Conservation (phyloP, 495 filamentous ascomycete genomes). For the Elaphomyces granulatus region DNA sequence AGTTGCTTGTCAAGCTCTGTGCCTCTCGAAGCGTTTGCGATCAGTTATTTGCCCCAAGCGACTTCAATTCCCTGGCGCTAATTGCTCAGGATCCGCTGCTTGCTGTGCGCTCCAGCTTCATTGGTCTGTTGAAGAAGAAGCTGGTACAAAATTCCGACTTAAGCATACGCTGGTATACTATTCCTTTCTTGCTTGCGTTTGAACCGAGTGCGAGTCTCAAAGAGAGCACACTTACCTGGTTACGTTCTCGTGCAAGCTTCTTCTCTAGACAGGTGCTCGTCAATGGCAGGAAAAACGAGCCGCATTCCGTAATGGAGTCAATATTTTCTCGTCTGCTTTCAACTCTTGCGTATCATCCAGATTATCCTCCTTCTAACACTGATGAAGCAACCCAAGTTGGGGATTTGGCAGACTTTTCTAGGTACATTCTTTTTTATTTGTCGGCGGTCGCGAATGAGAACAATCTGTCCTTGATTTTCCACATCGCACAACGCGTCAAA, state of each 20-base stretch:
- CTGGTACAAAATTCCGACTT: constrained; percentile 38
- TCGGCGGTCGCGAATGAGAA: constrained; percentile 66
- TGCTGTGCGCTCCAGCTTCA: constrained; percentile 61
- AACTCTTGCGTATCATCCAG: constrained; percentile 86
- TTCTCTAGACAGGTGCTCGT: constrained; percentile 28
- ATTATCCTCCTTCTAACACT: constrained; percentile 45
- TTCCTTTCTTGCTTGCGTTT: constrained; percentile 80
- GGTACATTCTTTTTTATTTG: constrained; percentile 83
- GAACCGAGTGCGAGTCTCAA: constrained; percentile 60
- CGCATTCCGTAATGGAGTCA: constrained; percentile 58
- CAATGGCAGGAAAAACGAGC: constrained; percentile 24
- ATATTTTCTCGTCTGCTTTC: constrained; percentile 77
- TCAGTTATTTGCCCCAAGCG: constrained; percentile 48
- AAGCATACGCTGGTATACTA: constrained; percentile 60
- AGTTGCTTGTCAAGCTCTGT: constrained; percentile 73
- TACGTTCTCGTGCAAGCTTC: constrained; percentile 53
- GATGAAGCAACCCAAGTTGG: constrained; percentile 41
- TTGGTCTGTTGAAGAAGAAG: constrained; percentile 73
- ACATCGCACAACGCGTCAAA: constrained; percentile 86
- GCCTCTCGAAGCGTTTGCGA: constrained; percentile 54
- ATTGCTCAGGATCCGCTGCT: constrained; percentile 64
- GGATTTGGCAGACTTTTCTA: constrained; percentile 64
- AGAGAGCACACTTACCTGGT: constrained; percentile 69
- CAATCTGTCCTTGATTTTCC: constrained; percentile 79
- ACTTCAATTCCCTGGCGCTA: constrained; percentile 69